Evolutionary conservation across 352 stramenopile species (phyloP).

Genomic region (Phytophthora rubi): DNA sequence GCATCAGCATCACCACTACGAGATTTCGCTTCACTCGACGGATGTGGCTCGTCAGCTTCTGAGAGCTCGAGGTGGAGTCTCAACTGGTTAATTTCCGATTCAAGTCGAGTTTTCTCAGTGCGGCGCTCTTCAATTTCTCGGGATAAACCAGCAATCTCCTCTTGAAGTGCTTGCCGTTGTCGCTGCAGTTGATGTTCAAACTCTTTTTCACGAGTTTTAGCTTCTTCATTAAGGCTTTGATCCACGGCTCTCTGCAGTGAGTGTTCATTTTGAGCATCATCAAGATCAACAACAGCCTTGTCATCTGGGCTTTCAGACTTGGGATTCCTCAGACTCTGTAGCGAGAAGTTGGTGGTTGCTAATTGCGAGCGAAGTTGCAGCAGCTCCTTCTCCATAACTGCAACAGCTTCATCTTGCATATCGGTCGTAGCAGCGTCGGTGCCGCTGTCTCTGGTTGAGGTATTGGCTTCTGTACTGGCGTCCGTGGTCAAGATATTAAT

Average conservation of each 20-base stretch:
- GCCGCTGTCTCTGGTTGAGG: constrained; percentile 26
- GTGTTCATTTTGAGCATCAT: background rate
- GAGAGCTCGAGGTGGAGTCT: constrained; percentile 62
- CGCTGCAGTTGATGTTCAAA: constrained; percentile 22
- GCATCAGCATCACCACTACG: background rate
- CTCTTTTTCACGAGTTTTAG: constrained; percentile 5
- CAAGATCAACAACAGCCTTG: background rate
- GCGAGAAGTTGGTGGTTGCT: constrained; percentile 1
- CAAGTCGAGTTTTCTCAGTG: constrained; percentile 56
- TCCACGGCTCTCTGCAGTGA: background rate
- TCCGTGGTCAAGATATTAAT: background rate
- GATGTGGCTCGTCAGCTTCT: constrained; percentile 26
- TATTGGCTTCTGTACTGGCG: constrained; percentile 2
- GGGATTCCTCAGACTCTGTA: background rate
- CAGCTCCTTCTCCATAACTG: constrained; percentile 39
- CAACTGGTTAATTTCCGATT: constrained; percentile 71
- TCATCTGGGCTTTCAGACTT: background rate
- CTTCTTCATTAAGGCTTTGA: constrained; percentile 10
- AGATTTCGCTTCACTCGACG: constrained; percentile 31
- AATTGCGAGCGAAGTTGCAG: constrained; percentile 40
- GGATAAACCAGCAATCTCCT: constrained; percentile 39
- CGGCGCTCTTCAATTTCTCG: constrained; percentile 47
- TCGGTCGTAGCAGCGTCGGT: constrained; percentile 15
- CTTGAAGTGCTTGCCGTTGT: constrained; percentile 26
- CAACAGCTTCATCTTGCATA: constrained; percentile 15